phyloP scores from a whole-genome alignment of 2,329 filamentous ascomycete genomes.

The Colletotrichum tropicicola region DNA sequence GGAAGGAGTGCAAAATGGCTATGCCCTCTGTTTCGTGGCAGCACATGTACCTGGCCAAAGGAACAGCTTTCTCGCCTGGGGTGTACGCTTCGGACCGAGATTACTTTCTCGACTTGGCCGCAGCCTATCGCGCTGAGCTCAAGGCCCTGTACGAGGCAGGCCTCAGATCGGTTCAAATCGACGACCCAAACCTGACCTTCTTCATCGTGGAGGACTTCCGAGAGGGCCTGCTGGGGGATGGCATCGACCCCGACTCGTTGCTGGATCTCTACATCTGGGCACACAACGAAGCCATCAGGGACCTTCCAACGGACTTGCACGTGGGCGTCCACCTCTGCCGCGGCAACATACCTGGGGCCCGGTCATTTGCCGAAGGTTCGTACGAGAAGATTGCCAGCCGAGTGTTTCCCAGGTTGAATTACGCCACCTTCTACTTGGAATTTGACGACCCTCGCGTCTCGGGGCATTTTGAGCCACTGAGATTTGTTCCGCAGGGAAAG shows the following conservation, averaged over 20 bases:
- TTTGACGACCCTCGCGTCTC: slow-evolving; percentile 71
- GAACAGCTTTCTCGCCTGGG: slow-evolving; percentile 32
- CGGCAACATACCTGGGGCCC: slow-evolving; percentile 71
- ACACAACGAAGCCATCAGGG: slow-evolving; percentile 76
- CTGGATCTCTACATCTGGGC: slow-evolving; percentile 79
- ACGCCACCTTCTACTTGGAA: slow-evolving; percentile 75
- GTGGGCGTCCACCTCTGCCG: slow-evolving; percentile 82
- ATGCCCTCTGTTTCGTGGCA: slow-evolving; percentile 63
- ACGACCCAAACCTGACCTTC: slow-evolving; percentile 75
- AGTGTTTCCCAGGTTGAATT: slow-evolving; percentile 69
- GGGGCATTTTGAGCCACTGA: slow-evolving; percentile 72
- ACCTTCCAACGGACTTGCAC: slow-evolving; percentile 74
- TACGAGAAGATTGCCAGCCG: slow-evolving; percentile 74
- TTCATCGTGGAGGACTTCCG: slow-evolving; percentile 79
- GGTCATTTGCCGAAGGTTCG: slow-evolving; percentile 72
- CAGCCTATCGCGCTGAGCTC: slow-evolving; percentile 71
- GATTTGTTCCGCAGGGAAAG: slow-evolving; percentile 66
- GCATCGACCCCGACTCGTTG: slow-evolving; percentile 72
- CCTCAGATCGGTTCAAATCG: slow-evolving; percentile 71
- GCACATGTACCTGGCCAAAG: slow-evolving; percentile 36
- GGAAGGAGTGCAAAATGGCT: slow-evolving; percentile 61
- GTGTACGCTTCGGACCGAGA: slow-evolving; percentile 46
- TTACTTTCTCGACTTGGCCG: slow-evolving; percentile 72
- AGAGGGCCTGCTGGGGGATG: slow-evolving; percentile 73
- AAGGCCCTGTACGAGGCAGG: slow-evolving; percentile 69